phyloP scores from a whole-genome alignment of 148 eudicot genomes.

The Chenopodium quinoa region DNA sequence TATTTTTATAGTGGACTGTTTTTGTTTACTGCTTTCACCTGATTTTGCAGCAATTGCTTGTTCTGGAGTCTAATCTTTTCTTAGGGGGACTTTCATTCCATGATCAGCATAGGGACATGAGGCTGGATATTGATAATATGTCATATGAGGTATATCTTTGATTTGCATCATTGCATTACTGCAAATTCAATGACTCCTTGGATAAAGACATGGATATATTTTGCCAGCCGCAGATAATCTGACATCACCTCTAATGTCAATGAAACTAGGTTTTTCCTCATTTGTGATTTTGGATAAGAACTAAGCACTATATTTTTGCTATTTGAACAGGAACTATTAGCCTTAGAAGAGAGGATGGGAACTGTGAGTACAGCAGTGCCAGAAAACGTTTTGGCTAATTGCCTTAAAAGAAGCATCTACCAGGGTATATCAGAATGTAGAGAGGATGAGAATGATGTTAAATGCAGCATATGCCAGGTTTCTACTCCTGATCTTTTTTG shows the following conservation, averaged over 20 bases:
- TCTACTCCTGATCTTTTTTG: neutral
- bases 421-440: constrained; percentile 28
- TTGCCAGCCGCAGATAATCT: neutral
- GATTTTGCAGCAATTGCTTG: constrained; percentile 63
- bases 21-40: neutral
- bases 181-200: neutral
- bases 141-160: constrained; percentile 65
- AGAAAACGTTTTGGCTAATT: constrained; percentile 62
- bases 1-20: neutral
- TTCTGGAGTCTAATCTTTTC: constrained; percentile 76
- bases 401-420: constrained; percentile 54
- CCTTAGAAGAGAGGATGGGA: constrained; percentile 93
- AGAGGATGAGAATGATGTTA: constrained; percentile 46
- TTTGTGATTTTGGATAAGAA: neutral
- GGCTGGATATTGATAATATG: constrained; percentile 95
- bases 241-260: neutral
- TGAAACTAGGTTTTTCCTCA: neutral
- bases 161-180: neutral
- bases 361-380: constrained; percentile 81
- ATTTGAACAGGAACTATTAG: constrained; percentile 70
- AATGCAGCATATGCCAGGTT: constrained; percentile 98
- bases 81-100: constrained; percentile 62
- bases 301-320: neutral
- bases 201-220: neutral
- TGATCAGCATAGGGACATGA: constrained; percentile 95